Percentiles rank a stretch among this genome's conserved stretches.
Conservation (phyloP, 495 filamentous ascomycete species). For the Trichoderma virens region DNA sequence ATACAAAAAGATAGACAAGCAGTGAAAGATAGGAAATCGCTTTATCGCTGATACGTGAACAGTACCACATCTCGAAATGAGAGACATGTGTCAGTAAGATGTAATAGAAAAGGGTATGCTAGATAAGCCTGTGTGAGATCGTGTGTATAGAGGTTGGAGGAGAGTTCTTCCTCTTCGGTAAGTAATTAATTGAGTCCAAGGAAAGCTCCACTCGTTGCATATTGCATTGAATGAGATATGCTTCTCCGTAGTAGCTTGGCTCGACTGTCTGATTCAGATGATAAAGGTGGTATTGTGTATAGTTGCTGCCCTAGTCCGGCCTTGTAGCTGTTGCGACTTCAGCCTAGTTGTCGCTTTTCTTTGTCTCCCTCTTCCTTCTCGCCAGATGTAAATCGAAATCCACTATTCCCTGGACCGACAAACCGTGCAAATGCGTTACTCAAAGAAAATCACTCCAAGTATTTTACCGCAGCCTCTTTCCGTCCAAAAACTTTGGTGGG, state of each 20-base stretch:
- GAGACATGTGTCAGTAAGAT: background rate
- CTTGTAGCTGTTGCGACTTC: too few species aligned
- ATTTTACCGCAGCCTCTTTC: slow-evolving; percentile 24
- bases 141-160: background rate
- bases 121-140: background rate
- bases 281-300: too few species aligned
- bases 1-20: background rate
- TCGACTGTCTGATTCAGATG: background rate
- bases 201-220: background rate
- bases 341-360: too few species aligned
- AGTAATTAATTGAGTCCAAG: background rate
- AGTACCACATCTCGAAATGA: background rate
- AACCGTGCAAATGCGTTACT: background rate
- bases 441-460: background rate
- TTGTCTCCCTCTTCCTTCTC: too few species aligned
- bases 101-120: background rate
- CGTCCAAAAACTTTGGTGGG: slow-evolving; percentile 37
- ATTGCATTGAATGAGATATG: background rate
- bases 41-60: background rate
- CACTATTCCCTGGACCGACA: too few species aligned
- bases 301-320: too few species aligned
- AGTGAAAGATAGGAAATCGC: background rate
- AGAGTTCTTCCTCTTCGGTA: background rate
- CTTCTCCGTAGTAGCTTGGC: background rate
- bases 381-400: background rate